Evolutionary conservation across 164 flowering plant genomes (phyloP).

Genomic region (Platanus orientalis): DNA sequence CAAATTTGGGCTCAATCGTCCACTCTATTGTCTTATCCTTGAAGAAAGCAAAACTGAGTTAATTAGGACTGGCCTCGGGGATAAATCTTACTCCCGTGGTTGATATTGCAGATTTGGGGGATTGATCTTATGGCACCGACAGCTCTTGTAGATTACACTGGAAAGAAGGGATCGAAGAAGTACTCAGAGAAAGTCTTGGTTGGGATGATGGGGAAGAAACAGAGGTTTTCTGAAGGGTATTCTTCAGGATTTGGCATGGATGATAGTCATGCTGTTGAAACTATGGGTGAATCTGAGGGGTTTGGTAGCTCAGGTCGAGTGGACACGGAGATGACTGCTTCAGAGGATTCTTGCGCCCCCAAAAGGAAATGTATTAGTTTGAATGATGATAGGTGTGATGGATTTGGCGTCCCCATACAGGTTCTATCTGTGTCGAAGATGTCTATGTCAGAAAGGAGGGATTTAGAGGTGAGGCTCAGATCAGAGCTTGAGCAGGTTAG

Average conservation of each 20-base stretch:
- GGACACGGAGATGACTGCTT: slow-evolving; percentile 51
- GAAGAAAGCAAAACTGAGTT: background rate
- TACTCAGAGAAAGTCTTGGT: slow-evolving; percentile 16
- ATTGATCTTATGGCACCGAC: slow-evolving; percentile 58
- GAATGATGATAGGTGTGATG: slow-evolving; percentile 42
- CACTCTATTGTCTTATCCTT: background rate
- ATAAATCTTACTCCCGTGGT: slow-evolving; percentile 11
- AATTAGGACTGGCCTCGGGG: background rate
- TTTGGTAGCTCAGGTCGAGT: slow-evolving; percentile 62
- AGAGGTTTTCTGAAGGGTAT: slow-evolving; percentile 53
- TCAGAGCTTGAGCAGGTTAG: slow-evolving; percentile 67
- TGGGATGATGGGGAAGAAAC: slow-evolving; percentile 53
- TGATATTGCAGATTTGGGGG: slow-evolving; percentile 46
- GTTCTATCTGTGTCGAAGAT: slow-evolving; percentile 57
- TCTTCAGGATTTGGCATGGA: slow-evolving; percentile 60
- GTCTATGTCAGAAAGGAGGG: slow-evolving; percentile 54
- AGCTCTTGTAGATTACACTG: slow-evolving; percentile 49
- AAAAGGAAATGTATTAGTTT: slow-evolving; percentile 59
- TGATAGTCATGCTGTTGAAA: slow-evolving; percentile 59
- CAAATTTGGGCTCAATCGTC: background rate
- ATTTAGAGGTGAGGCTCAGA: slow-evolving; percentile 45
- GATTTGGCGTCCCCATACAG: slow-evolving; percentile 56
- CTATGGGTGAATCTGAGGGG: slow-evolving; percentile 75
- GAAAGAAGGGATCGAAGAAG: slow-evolving; percentile 45
- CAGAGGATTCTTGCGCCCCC: slow-evolving; percentile 57